Evolutionary conservation across 257 asterid genomes (phyloP), one percentile per base, ranked within the genome.

Genomic region (Agastache rugosa): DNA sequence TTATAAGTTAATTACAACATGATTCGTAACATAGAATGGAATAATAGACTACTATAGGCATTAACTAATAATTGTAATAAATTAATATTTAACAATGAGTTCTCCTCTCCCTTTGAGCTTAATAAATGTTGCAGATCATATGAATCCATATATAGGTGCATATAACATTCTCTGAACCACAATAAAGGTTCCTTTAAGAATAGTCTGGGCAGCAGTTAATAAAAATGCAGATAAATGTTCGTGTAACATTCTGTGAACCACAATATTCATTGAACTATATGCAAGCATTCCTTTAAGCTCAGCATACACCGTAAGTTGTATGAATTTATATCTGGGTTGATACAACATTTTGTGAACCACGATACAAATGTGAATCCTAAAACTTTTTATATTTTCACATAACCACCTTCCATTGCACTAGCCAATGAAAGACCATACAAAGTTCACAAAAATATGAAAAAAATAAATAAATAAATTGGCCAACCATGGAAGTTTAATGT

Each of bases 251-350:
- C 17, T 27, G 39, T 11, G 41, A 58, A 27, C 41, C 9, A 55
- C 34, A 9, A 55, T 55, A 55, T 11, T 20, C n/a, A 6, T 5
- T 27, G 14, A 29, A 29, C 9, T 11, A 11, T 11, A 29, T n/a
- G n/a, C 14, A 62, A 62, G 27, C 25, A 12, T n/a, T 62, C 67
- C 67, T 35, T 31, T 61, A 62, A 14, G 56, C 69, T 63, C 53
- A 35, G 22, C 11, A 20, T 66, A 45, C 70, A 41, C 14, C 17
- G 4, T 25, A 58, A 31, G 44, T 16, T 14, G 44, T 3, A 14
- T 45, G 58, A 15, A 14, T 25, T 6, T 44, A 42, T 65, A 23
- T 19, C 15, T 22, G n/a, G 20, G 19, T 41, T 19, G 55, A 41
- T 42, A n/a, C n/a, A 44, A 42, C 35, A 44, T 41, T 64, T 19